A percentile compares a stretch with the other conserved stretches of the same genome.
Evolutionary conservation across 129 eudicot genomes (phyloP).

Genomic region (Escallonia herrerae): DNA sequence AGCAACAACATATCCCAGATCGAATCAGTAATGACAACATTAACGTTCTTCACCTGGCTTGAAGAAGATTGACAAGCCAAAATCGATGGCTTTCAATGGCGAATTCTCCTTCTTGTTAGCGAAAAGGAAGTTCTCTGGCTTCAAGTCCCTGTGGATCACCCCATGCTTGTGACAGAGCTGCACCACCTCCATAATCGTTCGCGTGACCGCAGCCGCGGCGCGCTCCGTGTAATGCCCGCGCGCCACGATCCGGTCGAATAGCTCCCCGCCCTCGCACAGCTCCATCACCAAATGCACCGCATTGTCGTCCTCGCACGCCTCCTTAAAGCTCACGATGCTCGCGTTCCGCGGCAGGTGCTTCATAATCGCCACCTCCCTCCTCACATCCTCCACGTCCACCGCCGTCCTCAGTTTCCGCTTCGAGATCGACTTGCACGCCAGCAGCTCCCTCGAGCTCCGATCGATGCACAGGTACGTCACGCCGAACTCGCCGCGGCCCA

Average conservation of each 20-base stretch:
- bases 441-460: conserved; percentile 48
- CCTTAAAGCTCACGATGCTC: conserved; percentile 80
- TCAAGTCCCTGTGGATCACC: conserved; percentile 85
- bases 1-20: not conserved
- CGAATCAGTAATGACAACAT: not conserved
- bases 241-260: conserved; percentile 91
- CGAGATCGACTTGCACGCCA: conserved; percentile 90
- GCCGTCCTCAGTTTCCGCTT: conserved; percentile 83
- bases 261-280: conserved; percentile 91
- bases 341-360: conserved; percentile 72
- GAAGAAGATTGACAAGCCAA: conserved; percentile 87
- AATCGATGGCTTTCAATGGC: conserved; percentile 89
- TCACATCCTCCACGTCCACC: conserved; percentile 85
- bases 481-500: conserved; percentile 94
- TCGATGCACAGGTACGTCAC: conserved; percentile 84
- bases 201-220: conserved; percentile 76
- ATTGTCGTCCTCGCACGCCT: conserved; percentile 93
- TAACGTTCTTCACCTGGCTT: conserved; percentile 59
- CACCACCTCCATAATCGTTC: conserved; percentile 88
- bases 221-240: conserved; percentile 89
- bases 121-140: conserved; percentile 91
- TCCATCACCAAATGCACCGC: conserved; percentile 99
- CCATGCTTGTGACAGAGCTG: conserved; percentile 91
- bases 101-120: conserved; percentile 95
- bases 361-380: conserved; percentile 92